Conservation (phyloP, 2,329 filamentous ascomycete genomes). For the Fonsecaea multimorphosa region DNA sequence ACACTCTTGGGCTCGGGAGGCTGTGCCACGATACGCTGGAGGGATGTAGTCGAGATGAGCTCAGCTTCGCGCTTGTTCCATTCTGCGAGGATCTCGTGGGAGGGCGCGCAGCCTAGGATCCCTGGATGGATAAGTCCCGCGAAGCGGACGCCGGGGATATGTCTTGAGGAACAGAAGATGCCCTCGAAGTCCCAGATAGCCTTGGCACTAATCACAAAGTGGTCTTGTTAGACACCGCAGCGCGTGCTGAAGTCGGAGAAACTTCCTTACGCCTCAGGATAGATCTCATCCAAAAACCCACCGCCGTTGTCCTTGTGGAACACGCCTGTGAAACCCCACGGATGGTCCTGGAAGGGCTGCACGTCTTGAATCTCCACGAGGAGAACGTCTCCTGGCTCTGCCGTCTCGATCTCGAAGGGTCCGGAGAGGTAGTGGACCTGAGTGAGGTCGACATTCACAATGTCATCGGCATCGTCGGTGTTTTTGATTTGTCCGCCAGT, state of each 20-base stretch:
- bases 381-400: constrained; percentile 82
- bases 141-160: constrained; percentile 86
- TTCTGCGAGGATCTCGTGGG: constrained; percentile 72
- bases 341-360: constrained; percentile 81
- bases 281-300: constrained; percentile 85
- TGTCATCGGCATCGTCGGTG: constrained; percentile 86
- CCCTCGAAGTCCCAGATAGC: constrained; percentile 80
- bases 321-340: constrained; percentile 88
- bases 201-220: constrained; percentile 60
- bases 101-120: constrained; percentile 88
- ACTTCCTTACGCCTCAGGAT: constrained; percentile 72
- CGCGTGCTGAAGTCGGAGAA: background rate
- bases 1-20: constrained; percentile 74
- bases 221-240: background rate
- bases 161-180: constrained; percentile 81
- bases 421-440: constrained; percentile 86
- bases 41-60: constrained; percentile 71
- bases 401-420: constrained; percentile 83
- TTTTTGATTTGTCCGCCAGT: constrained; percentile 80
- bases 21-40: constrained; percentile 74
- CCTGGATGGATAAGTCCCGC: constrained; percentile 89
- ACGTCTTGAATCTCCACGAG: constrained; percentile 92
- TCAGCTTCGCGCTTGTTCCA: constrained; percentile 87
- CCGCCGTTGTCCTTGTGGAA: constrained; percentile 84
- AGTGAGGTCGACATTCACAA: constrained; percentile 83